These are phyloP conservation scores for Rhizopogon roseolus DNA, from an alignment of 768 basidiomycete species.

Conservation along the genomic window DNA sequence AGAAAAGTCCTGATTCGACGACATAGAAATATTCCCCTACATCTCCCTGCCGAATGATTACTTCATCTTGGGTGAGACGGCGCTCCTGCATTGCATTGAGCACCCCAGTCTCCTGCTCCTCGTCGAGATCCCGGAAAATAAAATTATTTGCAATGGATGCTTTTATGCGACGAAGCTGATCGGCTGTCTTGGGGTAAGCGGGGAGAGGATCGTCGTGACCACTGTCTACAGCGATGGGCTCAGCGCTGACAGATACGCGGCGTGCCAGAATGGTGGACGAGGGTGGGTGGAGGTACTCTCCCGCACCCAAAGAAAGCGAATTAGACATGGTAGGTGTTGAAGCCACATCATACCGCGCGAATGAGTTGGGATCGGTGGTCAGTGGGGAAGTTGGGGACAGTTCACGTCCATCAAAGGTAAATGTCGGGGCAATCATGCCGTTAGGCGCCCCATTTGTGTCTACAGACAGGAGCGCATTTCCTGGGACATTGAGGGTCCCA, in stretches of 20 bases:
- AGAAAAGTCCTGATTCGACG: slow-evolving; percentile 82
- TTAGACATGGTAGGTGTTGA: slow-evolving; percentile 40
- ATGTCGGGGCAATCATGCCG: slow-evolving; percentile 42
- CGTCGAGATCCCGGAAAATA: slow-evolving; percentile 93
- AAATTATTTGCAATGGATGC: slow-evolving; percentile 85
- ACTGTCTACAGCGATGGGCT: slow-evolving; percentile 85
- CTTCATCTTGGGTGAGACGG: slow-evolving; percentile 61
- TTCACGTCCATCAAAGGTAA: slow-evolving; percentile 56
- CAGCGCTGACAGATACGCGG: slow-evolving; percentile 92
- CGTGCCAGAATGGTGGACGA: slow-evolving; percentile 81
- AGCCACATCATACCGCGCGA: slow-evolving; percentile 45
- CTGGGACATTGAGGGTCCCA: slow-evolving; percentile 75
- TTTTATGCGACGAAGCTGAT: slow-evolving; percentile 86
- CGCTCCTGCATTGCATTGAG: slow-evolving; percentile 95
- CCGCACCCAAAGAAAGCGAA: slow-evolving; percentile 36
- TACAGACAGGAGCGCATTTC: slow-evolving; percentile 67
- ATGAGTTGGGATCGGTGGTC: slow-evolving; percentile 41
- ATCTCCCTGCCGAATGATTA: slow-evolving; percentile 96
- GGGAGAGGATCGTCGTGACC: slow-evolving; percentile 64
- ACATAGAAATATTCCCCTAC: slow-evolving; percentile 98
- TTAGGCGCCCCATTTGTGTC: slow-evolving; percentile 29
- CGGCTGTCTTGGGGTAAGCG: slow-evolving; percentile 69
- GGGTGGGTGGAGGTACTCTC: slow-evolving; percentile 70
- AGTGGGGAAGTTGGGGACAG: slow-evolving; percentile 60
- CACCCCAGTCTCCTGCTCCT: slow-evolving; percentile 91